Percentiles rank a stretch among this genome's conserved stretches.
These are phyloP conservation scores for Globisporangium carolinianum DNA, from an alignment of 352 stramenopile species.

Conservation along the genomic window DNA sequence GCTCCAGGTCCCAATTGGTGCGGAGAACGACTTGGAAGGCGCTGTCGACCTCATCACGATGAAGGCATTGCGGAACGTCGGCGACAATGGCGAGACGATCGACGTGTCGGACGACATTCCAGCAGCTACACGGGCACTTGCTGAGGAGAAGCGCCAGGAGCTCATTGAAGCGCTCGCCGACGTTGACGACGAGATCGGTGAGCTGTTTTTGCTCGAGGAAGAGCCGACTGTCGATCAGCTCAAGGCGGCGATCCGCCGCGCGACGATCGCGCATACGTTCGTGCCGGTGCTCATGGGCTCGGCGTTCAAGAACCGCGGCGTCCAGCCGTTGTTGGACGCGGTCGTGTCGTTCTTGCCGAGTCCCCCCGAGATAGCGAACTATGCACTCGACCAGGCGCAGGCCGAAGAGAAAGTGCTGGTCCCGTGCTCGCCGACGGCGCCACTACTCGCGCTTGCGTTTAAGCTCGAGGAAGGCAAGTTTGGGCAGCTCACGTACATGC, in stretches of 20 bases:
- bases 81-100: slow-evolving; percentile 82
- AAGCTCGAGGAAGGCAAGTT: slow-evolving; percentile 99
- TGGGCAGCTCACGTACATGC: slow-evolving; percentile 99
- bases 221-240: slow-evolving; percentile 89
- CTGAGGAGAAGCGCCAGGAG: slow-evolving; percentile 88
- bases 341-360: slow-evolving; percentile 96
- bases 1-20: slow-evolving; percentile 96
- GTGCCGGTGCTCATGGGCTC: slow-evolving; percentile 99
- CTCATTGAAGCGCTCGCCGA: slow-evolving; percentile 95
- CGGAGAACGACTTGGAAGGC: slow-evolving; percentile 93
- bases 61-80: slow-evolving; percentile 89
- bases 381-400: slow-evolving; percentile 92
- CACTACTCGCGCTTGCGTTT: slow-evolving; percentile 97
- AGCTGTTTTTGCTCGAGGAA: slow-evolving; percentile 99
- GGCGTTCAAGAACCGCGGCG: slow-evolving; percentile 96
- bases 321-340: slow-evolving; percentile 98
- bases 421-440: slow-evolving; percentile 80
- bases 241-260: slow-evolving; percentile 90
- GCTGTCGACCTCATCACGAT: slow-evolving; percentile 95
- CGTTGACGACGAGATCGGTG: slow-evolving; percentile 97
- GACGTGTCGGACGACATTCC: slow-evolving; percentile 90
- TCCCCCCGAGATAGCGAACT: slow-evolving; percentile 93
- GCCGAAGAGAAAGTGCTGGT: slow-evolving; percentile 89
- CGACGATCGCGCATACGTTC: slow-evolving; percentile 96
- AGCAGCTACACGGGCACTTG: slow-evolving; percentile 68